Evolutionary conservation across 2,329 filamentous ascomycete species (phyloP), one percentile per base, ranked within the genome.

Genomic region (Aspergillus sergii): DNA sequence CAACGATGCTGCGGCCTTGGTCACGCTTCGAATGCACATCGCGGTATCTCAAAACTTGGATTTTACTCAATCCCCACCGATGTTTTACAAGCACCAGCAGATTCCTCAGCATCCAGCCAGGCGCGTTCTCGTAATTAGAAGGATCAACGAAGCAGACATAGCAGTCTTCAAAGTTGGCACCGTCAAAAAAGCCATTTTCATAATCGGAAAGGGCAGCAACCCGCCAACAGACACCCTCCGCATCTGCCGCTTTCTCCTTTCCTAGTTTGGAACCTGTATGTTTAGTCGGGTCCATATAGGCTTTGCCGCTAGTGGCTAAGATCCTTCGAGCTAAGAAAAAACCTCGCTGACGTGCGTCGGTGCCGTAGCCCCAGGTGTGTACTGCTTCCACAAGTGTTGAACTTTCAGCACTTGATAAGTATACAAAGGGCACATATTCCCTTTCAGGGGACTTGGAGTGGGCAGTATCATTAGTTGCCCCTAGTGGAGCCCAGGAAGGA

Each of bases 31-130:
- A 81, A 70, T 94, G 92, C 2, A 89, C 89, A 73, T 98, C 95
- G 66, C 95, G 87, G 76, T 96, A 99, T 74, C 94, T 95, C 51
- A 99, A 81, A 41, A 99, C 89, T 71, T 96, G 93, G 32, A 92
- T 89, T 65, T 89, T 89, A 63, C 85, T 84, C 58, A 97, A 82
- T 58, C 88, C 87, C 83, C 92, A 99, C 21, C 93, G 86, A 68
- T 94, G 90, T 61, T 92, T 88, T 19, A 97, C 87, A 26, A 99
- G 84, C 4, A 97, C 86, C 21, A 99, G 83, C 1, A 98, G 83
- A 73, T 99, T 99, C 58, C 95, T 86, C 56, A 99, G 80, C 75
- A 94, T 93, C 95, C 95, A 99, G 0, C 93, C 93, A 1, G 95
- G 94, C 56, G 93, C 91, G 63, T 91, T 87, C 0, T 89, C 82